A percentile compares a stretch with the other conserved stretches of the same genome.
phyloP scores from a whole-genome alignment of 1,284 basidiomycete species.

The Wolfiporia cocos region DNA sequence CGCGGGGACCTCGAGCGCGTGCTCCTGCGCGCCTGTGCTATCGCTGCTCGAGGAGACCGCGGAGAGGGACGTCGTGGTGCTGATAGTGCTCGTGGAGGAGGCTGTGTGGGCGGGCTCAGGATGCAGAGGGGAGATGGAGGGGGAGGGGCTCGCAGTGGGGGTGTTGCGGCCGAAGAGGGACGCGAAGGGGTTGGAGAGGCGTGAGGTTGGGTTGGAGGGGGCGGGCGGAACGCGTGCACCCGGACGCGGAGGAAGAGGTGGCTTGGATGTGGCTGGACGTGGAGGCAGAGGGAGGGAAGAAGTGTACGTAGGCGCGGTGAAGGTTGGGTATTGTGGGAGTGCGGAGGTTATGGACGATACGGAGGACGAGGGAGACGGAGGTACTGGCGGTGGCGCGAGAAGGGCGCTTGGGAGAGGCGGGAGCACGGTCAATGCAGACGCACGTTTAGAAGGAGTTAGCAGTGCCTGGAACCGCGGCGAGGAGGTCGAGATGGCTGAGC shows the following conservation, averaged over 20 bases:
- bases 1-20: conserved; percentile 43
- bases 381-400: conserved; percentile 21
- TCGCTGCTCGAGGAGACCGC: neutral
- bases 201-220: conserved; percentile 25
- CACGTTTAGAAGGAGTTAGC: conserved; percentile 43
- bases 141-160: conserved; percentile 21
- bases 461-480: conserved; percentile 60
- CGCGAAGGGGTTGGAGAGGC: conserved; percentile 59
- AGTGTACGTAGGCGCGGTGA: conserved; percentile 41
- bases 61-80: neutral
- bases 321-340: conserved; percentile 43
- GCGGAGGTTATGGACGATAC: conserved; percentile 9
- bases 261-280: conserved; percentile 41
- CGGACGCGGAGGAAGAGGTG: conserved; percentile 59
- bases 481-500: conserved; percentile 58
- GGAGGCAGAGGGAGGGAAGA: conserved; percentile 64
- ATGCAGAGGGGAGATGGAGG: conserved; percentile 26
- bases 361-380: conserved; percentile 15
- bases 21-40: conserved; percentile 1
- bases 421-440: conserved; percentile 41
- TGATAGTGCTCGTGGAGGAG: conserved; percentile 1
- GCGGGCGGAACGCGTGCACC: conserved; percentile 16
- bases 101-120: conserved; percentile 17
- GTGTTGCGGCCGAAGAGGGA: conserved; percentile 53
- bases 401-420: conserved; percentile 38